phyloP scores from a whole-genome alignment of 805 yeast species.

The Candida andamanensis region DNA sequence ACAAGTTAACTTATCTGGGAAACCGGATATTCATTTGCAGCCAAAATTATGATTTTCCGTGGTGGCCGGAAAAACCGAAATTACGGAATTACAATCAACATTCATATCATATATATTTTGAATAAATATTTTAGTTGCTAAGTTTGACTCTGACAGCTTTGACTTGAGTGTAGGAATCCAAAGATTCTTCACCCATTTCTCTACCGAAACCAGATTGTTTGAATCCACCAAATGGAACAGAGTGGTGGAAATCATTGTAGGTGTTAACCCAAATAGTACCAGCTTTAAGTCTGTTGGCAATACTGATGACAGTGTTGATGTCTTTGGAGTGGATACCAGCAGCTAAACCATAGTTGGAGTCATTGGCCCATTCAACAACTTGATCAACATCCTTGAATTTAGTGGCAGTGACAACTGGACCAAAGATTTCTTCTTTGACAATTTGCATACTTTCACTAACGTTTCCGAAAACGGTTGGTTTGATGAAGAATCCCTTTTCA shows the following conservation, averaged over 20 bases:
- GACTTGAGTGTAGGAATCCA: conserved; percentile 77
- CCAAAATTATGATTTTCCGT: too few relatives aligned
- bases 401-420: conserved; percentile 83
- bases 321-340: conserved; percentile 85
- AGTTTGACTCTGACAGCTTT: conserved; percentile 68
- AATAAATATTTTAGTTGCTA: not conserved
- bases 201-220: conserved; percentile 91
- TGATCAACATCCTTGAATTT: conserved; percentile 83
- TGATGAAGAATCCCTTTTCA: conserved; percentile 62
- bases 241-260: conserved; percentile 80
- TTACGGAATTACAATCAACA: too few relatives aligned
- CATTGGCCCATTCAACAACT: conserved; percentile 72
- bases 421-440: conserved; percentile 88
- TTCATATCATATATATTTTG: too few relatives aligned
- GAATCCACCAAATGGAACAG: conserved; percentile 91
- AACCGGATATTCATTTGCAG: too few relatives aligned
- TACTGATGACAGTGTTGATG: conserved; percentile 69
- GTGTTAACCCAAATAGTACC: conserved; percentile 94
- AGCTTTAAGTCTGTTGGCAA: conserved; percentile 68
- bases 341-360: conserved; percentile 79
- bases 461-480: conserved; percentile 84
- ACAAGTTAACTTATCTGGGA: too few relatives aligned
- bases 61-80: too few relatives aligned
- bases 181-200: conserved; percentile 86
- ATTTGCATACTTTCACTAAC: conserved; percentile 69